Evolutionary conservation across 192 early-diverging fungal genomes (phyloP).

Genomic region (Rhizophagus clarus): DNA sequence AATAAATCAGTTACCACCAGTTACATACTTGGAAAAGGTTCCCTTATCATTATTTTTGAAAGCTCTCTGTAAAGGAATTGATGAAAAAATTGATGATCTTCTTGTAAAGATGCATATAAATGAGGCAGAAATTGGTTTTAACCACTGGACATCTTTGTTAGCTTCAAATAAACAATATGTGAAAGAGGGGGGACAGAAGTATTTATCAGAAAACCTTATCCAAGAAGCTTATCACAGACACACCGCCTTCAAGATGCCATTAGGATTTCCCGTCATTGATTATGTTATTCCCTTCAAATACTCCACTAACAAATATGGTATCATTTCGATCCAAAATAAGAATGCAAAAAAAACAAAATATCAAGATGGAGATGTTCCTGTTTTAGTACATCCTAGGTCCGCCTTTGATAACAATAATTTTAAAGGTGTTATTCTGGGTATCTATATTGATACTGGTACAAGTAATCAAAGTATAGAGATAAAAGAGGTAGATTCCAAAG

Average conservation of each 20-base stretch:
- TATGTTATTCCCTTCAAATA: conserved; percentile 1
- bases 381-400: background rate
- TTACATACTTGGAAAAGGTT: too few relatives aligned
- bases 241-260: conserved; percentile 15
- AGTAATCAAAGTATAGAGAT: background rate
- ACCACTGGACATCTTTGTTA: conserved; percentile 19
- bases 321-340: conserved; percentile 16
- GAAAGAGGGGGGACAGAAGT: background rate
- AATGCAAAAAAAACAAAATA: background rate
- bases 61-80: background rate
- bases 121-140: background rate
- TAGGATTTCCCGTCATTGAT: background rate
- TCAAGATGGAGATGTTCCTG: background rate
- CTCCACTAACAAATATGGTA: background rate
- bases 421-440: conserved; percentile 1
- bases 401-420: background rate
- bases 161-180: conserved; percentile 7
- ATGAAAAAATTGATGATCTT: background rate
- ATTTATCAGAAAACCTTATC: conserved; percentile 4
- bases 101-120: background rate
- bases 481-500: background rate
- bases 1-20: background rate
- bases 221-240: conserved; percentile 9
- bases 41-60: background rate
- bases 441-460: background rate